phyloP scores from a whole-genome alignment of 352 stramenopile species.

The Phytophthora megakarya region DNA sequence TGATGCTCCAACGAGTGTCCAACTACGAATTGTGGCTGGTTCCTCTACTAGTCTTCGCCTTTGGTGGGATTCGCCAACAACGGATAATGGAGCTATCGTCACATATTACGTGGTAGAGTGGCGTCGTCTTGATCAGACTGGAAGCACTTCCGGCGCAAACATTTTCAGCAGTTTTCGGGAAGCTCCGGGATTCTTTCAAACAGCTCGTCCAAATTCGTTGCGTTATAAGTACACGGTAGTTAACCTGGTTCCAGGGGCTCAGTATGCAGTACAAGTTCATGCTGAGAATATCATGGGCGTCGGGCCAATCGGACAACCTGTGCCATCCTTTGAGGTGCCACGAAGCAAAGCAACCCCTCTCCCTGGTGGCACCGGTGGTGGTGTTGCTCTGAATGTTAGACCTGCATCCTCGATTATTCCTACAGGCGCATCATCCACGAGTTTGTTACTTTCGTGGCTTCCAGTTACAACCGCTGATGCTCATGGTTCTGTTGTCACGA shows the following conservation, averaged over 20 bases:
- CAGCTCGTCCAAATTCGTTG: slow-evolving; percentile 49
- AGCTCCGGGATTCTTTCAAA: slow-evolving; percentile 49
- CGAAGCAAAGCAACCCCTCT: slow-evolving; percentile 58
- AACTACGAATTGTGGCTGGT: slow-evolving; percentile 79
- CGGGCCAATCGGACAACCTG: slow-evolving; percentile 29
- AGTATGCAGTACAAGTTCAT: slow-evolving; percentile 60
- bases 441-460: slow-evolving; percentile 64
- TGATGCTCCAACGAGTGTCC: slow-evolving; percentile 66
- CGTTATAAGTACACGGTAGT: slow-evolving; percentile 77
- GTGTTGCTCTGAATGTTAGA: slow-evolving; percentile 63
- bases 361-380: slow-evolving; percentile 43
- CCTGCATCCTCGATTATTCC: slow-evolving; percentile 33
- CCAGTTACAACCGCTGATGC: slow-evolving; percentile 20
- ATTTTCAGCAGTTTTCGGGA: slow-evolving; percentile 46
- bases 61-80: slow-evolving; percentile 86
- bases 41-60: slow-evolving; percentile 73
- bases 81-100: slow-evolving; percentile 82
- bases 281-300: slow-evolving; percentile 83
- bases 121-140: slow-evolving; percentile 42
- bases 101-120: slow-evolving; percentile 91
- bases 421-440: slow-evolving; percentile 24
- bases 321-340: slow-evolving; percentile 65
- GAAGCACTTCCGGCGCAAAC: slow-evolving; percentile 4
- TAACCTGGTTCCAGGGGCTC: slow-evolving; percentile 43
- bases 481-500: slow-evolving; percentile 58